Evolutionary conservation across 2,329 filamentous ascomycete genomes (phyloP), one percentile per base, ranked within the genome.

Genomic region (Madurella fahalii): DNA sequence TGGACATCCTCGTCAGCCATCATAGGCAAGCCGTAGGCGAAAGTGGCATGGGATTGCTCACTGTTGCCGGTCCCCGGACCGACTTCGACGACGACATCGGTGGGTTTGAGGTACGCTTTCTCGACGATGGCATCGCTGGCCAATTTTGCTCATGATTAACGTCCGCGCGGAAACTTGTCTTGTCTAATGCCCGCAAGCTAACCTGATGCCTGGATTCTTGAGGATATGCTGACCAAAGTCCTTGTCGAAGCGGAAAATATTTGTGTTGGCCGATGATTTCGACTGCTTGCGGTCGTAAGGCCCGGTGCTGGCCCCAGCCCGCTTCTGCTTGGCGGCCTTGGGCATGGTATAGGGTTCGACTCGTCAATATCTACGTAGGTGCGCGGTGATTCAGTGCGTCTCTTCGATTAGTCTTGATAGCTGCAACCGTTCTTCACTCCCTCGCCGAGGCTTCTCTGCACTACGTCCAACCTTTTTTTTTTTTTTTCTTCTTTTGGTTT

Each of bases 201-300:
- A 37, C 34, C 34, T 60, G 56, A 67, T 64, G 57, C 68, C 67
- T 1, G 65, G 66, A 52, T 68, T 69, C 71, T 96, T 96, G 61
- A 97, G 80, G 58, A 99, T 94, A 71, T 97, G 90, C 69, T 82
- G 79, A 64, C 93, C 91, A 62, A 94, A 83, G 70, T 93, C 78
- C 64, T 88, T 94, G 77, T 95, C 96, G 84, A 96, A 95, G 71
- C 95, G 95, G 83, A 97, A 97, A 72, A 96, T 90, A 65, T 89
- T 92, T 75, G 95, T 91, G 67, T 77, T 77, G 54, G 68, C 58
- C 42, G 50, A 48, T 15, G 52, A 54, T 50, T 59, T 72, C 68
- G 51, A 50, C 34, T 47, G 40, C 11, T 64, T 63, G 25, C 68
- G 68, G 32, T 70, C 63, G 58, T 71, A 71, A 15, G 74, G 74